A percentile compares a stretch with the other conserved stretches of the same genome.
These are phyloP conservation scores for Backusella psychrophila DNA, from an alignment of 192 early-diverging fungal genomes.

Conservation along the genomic window DNA sequence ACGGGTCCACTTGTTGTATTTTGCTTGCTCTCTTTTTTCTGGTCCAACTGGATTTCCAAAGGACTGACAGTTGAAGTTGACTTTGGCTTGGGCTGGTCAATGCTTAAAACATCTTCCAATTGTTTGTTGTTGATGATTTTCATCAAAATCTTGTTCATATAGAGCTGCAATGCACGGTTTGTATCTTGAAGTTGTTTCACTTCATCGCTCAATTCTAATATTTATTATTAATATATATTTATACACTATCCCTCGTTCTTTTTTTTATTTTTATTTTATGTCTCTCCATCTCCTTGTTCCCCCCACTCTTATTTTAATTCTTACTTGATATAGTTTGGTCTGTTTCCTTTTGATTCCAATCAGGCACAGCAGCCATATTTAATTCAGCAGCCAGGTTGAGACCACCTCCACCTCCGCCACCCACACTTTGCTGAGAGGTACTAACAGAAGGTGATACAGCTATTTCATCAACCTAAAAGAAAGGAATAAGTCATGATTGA, in stretches of 20 bases:
- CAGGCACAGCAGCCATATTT: not conserved
- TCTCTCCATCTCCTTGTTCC: not conserved
- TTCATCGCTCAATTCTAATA: slow-evolving; percentile 54
- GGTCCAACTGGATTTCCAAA: not conserved
- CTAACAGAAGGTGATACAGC: not conserved
- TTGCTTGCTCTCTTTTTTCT: not conserved
- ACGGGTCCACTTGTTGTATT: slow-evolving; percentile 7
- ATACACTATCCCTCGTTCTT: not conserved
- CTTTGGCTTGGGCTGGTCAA: slow-evolving; percentile 36
- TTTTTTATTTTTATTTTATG: not conserved
- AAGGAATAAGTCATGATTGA: not conserved
- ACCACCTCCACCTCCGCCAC: slow-evolving; percentile 22
- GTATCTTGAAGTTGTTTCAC: slow-evolving; percentile 58
- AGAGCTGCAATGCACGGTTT: slow-evolving; percentile 68
- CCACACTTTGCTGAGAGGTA: slow-evolving; percentile 26
- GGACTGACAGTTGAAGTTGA: not conserved
- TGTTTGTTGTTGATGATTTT: slow-evolving; percentile 66
- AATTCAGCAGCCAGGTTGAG: not conserved
- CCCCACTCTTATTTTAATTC: not conserved
- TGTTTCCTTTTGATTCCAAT: slow-evolving; percentile 13
- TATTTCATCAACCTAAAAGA: not conserved
- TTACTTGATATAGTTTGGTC: slow-evolving; percentile 22
- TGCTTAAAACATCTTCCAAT: slow-evolving; percentile 45
- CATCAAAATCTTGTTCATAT: slow-evolving; percentile 75
- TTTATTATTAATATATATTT: not conserved